Base-by-base conservation (phyloP, 1,139 yeast genomes). In the Entelexis sorbosivorans region DNA sequence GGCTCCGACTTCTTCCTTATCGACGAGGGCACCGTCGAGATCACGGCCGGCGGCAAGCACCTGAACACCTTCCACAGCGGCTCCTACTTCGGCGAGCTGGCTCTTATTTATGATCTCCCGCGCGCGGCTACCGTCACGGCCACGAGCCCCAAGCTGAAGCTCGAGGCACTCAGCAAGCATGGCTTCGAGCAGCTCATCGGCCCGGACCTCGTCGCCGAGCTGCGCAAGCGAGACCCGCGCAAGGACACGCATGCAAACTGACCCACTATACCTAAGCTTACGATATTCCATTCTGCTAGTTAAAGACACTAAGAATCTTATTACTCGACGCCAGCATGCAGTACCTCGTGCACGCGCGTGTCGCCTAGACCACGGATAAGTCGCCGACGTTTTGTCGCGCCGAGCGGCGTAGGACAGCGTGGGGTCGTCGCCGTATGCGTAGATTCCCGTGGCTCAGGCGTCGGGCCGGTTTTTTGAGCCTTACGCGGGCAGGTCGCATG, bases 71-170 rank as follows among this genome's bases (percentile, higher is more conserved):
- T 86, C 57, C 69, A 75, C 46, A 82, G 84, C 63, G 97, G 97
- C 58, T 95, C 85, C 64, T 91, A 91, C 69, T 91, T 91, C 67
- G 98, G 98, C 59, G 98, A 91, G 70, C 80, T 91, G 58, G 97
- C 98, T 2, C 73, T 91, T 60, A 74, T 91, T 60, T 85, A 89
- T 61, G 96, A 91, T 63, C 73, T 82, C 56, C 97, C 97, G 56
- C 79, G 98, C 69, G 94, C 87, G 66, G 98, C 98, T 33, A 84
- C 96, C 5, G 93, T 91, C 39, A 79, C 76, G 52, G 96, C 96
- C 2, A 70, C 75, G 33, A 48, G 52, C n/a, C 78, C 83, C 52
- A 75, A 75, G 49, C 81, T 91, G 28, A 84, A 85, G 62, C 95
- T 89, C 47, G 97, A 95, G 28, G 83, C 93, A 3, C 75, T 91